Percentiles rank a stretch among this genome's conserved stretches.
phyloP scores from a whole-genome alignment of 2,329 filamentous ascomycete genomes.

The Colletotrichum simmondsii region DNA sequence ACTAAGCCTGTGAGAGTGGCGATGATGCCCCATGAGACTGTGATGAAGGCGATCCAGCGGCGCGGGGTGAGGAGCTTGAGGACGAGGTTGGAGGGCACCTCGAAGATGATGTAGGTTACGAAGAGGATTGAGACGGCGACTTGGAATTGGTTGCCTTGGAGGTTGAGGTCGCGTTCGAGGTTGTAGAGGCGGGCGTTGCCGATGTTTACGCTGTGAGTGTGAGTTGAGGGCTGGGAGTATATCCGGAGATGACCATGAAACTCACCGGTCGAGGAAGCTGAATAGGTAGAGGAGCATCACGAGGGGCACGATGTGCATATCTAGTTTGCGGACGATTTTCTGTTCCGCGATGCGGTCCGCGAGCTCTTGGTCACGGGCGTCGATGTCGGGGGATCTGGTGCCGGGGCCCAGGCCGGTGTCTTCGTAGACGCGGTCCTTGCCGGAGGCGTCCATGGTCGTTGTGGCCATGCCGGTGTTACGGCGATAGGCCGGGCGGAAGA shows the following conservation, averaged over 20 bases:
- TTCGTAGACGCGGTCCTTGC: conserved; percentile 3
- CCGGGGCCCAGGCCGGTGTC: conserved; percentile 5
- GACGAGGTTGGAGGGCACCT: conserved; percentile 73
- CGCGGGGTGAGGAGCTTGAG: conserved; percentile 72
- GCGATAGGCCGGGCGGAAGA: background rate
- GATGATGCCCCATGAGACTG: conserved; percentile 72
- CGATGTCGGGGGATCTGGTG: conserved; percentile 2
- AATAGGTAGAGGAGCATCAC: conserved; percentile 79
- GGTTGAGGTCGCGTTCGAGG: conserved; percentile 70
- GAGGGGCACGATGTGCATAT: conserved; percentile 71
- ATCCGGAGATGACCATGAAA: conserved; percentile 32
- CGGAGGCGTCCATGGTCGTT: conserved; percentile 10
- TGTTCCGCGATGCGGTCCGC: conserved; percentile 51
- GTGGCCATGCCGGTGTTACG: background rate
- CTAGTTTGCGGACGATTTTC: conserved; percentile 72
- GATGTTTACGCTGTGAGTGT: conserved; percentile 45
- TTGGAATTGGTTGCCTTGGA: conserved; percentile 77
- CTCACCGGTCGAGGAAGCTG: conserved; percentile 78
- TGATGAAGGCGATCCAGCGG: conserved; percentile 73
- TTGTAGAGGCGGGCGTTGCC: conserved; percentile 76
- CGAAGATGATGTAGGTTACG: conserved; percentile 71
- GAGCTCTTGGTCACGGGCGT: background rate
- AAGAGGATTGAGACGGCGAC: conserved; percentile 75
- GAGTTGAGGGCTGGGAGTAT: background rate
- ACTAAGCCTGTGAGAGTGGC: conserved; percentile 77